phyloP scores from a whole-genome alignment of 2,329 filamentous ascomycete genomes.

The Apiospora rasikravindrae region DNA sequence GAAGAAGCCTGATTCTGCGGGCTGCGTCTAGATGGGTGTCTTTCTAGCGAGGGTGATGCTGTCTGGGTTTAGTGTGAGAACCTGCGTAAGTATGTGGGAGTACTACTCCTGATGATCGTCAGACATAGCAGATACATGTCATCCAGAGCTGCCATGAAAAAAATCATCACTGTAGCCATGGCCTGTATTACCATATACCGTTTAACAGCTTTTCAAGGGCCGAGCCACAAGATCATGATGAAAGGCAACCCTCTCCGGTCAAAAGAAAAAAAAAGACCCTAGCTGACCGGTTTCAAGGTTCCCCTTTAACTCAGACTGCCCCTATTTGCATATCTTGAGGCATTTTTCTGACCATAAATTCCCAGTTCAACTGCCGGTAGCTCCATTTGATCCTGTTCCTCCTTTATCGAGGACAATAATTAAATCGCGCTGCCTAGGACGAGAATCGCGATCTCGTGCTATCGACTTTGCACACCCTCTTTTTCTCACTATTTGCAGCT shows the following conservation, averaged over 20 bases:
- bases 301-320: background rate
- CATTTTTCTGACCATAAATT: too few species aligned
- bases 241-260: background rate
- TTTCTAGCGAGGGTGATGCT: too few species aligned
- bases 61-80: background rate
- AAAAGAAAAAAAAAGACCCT: background rate
- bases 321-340: background rate
- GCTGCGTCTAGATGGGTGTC: background rate
- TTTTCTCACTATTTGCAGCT: background rate
- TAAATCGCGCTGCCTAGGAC: too few species aligned
- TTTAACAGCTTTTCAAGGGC: background rate
- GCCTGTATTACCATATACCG: too few species aligned
- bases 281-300: background rate
- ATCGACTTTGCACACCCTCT: too few species aligned
- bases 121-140: background rate
- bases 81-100: background rate
- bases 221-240: background rate
- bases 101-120: background rate
- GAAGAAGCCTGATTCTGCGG: background rate
- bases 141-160: background rate
- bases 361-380: too few species aligned
- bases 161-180: background rate
- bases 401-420: background rate
- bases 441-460: too few species aligned
- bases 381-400: fast-evolving